Base-by-base conservation (phyloP, 139 green algal genomes). In the Chlamydomonas schloesseri region DNA sequence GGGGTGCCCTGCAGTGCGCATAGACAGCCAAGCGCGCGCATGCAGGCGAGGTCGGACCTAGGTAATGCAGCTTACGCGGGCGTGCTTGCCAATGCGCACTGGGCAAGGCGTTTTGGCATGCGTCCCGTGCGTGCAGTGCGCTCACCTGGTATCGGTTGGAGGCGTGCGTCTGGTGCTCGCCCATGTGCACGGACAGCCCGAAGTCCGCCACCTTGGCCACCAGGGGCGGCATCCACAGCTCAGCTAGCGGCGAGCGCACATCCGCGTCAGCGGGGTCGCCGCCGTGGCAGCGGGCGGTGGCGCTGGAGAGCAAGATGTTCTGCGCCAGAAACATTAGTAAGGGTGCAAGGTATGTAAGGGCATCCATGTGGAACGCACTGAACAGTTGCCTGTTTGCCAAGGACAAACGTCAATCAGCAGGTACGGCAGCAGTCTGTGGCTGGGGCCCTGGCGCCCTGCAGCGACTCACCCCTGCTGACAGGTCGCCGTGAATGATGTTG, bases 1-100 rank as follows among this genome's bases (percentile, higher is more conserved):
- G 88, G 88, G 0, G 83, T 91, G 58, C 85, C 89, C 42, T 71
- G 65, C n/a, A n/a, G n/a, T n/a, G n/a, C n/a, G n/a, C n/a, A n/a
- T n/a, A n/a, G n/a, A n/a, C n/a, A n/a, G n/a, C n/a, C n/a, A n/a
- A n/a, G n/a, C n/a, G n/a, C n/a, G n/a, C n/a, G n/a, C n/a, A n/a
- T n/a, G n/a, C n/a, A n/a, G n/a, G n/a, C n/a, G n/a, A n/a, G n/a
- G n/a, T n/a, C n/a, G n/a, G n/a, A n/a, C n/a, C n/a, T n/a, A n/a
- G n/a, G n/a, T n/a, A n/a, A n/a, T n/a, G n/a, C n/a, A n/a, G n/a
- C n/a, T n/a, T n/a, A n/a, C n/a, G n/a, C n/a, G n/a, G n/a, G n/a
- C n/a, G n/a, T n/a, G n/a, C n/a, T n/a, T n/a, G n/a, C n/a, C n/a
- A n/a, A n/a, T n/a, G n/a, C n/a, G n/a, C n/a, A n/a, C n/a, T n/a